Evolutionary conservation across 345 rosid species (phyloP), one percentile per base, ranked within the genome.

Genomic region (Alliaria petiolata): DNA sequence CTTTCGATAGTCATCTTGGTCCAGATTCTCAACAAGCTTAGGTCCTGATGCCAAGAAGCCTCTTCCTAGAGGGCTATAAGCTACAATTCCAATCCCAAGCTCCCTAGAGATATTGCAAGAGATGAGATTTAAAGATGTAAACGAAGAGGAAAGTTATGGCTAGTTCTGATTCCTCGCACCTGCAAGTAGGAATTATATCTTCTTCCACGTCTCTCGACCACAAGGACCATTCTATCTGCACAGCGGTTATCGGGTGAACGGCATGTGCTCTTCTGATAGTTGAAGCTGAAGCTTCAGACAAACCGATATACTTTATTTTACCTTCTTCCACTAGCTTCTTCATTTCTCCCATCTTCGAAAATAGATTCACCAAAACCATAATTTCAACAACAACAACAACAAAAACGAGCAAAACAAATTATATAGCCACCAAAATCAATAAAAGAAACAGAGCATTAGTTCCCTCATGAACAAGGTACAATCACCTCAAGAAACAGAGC

Each of bases 191-290:
- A 66, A 87, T 67, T 50, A 89, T 87, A 33, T 84, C 91, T 68
- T 81, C 83, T 79, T 91, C 93, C 28, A 83, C 91, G 69, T 89
- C 97, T 77, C 97, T 81, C 0, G 87, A 54, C 96, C 93, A 89
- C 45, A 91, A 73, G 1, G 96, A 89, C 97, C 96, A 89, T 61
- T 89, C 97, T 34, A 87, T 70, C 46, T 89, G 91, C 10, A 89
- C 80, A 2, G 87, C 91, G 8, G 87, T 89, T 28, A 89, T 71
- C 0, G 96, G 96, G 52, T 89, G 97, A 77, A 89, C 83, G 25
- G 86, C 90, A 67, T 89, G 93, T 14, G 93, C 97, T 58, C 97
- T 72, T 78, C 89, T 85, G 53, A 91, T 89, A 25, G 93, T 87
- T 22, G 95, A 84, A 16, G 91, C 87, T 10, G 93, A 91, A 36